A percentile compares a stretch with the other conserved stretches of the same genome.
Conservation (phyloP, 202 grass and related monocot genomes). For the Tripidium arundinaceum region DNA sequence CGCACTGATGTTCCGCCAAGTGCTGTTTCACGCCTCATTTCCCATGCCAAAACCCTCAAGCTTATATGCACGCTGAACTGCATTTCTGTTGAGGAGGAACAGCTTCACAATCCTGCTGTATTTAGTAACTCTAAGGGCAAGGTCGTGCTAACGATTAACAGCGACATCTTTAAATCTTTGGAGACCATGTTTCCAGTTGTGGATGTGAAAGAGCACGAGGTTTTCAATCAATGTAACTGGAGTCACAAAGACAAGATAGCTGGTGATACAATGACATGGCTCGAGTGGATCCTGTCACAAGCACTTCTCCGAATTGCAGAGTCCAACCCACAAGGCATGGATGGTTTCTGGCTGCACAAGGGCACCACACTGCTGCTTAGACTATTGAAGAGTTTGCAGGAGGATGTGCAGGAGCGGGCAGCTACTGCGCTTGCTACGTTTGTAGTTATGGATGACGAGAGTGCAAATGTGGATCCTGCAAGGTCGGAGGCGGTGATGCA, state of each 20-base stretch:
- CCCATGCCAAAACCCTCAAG: constrained; percentile 71
- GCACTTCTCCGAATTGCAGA: constrained; percentile 83
- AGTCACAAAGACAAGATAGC: constrained; percentile 52
- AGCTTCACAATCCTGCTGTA: constrained; percentile 43
- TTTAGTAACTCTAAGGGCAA: constrained; percentile 81
- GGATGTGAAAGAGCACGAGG: constrained; percentile 43
- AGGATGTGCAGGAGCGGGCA: constrained; percentile 88
- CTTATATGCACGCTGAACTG: constrained; percentile 72
- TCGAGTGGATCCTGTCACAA: constrained; percentile 86
- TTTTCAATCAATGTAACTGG: constrained; percentile 65
- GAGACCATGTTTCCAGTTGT: constrained; percentile 47
- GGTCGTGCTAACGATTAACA: constrained; percentile 66
- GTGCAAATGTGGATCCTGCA: constrained; percentile 81
- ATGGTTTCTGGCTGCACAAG: constrained; percentile 91
- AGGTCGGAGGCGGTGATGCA: constrained; percentile 87
- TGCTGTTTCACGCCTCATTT: constrained; percentile 65
- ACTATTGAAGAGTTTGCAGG: constrained; percentile 73
- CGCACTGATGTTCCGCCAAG: constrained; percentile 71
- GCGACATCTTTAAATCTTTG: constrained; percentile 52
- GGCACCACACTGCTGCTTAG: constrained; percentile 72
- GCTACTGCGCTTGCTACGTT: constrained; percentile 88
- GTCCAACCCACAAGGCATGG: constrained; percentile 67
- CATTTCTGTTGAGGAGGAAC: constrained; percentile 62
- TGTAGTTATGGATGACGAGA: constrained; percentile 96
- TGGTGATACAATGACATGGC: constrained; percentile 70